phyloP scores from a whole-genome alignment of 805 yeast genomes.

The Starmerella roubikii region DNA sequence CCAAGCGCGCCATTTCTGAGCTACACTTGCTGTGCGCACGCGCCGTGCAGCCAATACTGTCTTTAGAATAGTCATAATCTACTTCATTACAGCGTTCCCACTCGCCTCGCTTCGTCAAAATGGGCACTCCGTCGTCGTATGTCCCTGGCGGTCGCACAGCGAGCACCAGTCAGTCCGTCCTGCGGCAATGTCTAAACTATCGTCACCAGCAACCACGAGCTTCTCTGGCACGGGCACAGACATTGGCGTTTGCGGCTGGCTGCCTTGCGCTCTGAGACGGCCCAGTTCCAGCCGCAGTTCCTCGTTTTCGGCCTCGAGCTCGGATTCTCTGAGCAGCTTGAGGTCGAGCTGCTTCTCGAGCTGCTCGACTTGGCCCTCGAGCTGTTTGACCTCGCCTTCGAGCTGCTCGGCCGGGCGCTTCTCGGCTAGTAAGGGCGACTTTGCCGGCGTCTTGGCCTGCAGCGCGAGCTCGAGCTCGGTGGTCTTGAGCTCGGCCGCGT shows the following conservation, averaged over 20 bases:
- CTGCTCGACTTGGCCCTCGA: constrained; percentile 3
- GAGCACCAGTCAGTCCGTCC: constrained; percentile 85
- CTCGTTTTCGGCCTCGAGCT: constrained; percentile 13
- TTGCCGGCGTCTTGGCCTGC: background rate
- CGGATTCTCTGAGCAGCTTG: constrained; percentile 15
- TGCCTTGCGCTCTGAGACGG: background rate
- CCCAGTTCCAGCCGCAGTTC: constrained; percentile 2
- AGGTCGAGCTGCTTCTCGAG: constrained; percentile 14
- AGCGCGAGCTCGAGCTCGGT: constrained; percentile 11
- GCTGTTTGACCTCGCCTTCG: background rate
- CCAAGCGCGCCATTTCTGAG: too few relatives aligned
- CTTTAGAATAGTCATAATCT: too few relatives aligned
- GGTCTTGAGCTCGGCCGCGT: constrained; percentile 11
- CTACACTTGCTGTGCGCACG: too few relatives aligned
- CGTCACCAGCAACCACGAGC: constrained; percentile 6
- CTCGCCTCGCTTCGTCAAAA: too few relatives aligned
- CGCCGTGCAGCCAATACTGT: too few relatives aligned
- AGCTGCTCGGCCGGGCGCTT: background rate
- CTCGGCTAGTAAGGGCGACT: too few relatives aligned
- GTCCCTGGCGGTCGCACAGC: constrained; percentile 81
- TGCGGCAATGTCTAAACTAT: constrained; percentile 44
- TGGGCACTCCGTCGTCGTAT: constrained; percentile 77
- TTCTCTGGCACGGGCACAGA: constrained; percentile 6
- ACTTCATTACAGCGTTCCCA: background rate
- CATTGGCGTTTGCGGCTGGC: background rate